Evolutionary conservation across 2,329 filamentous ascomycete species (phyloP), one percentile per base, ranked within the genome.

Genomic region (Aspergillus chevalieri): DNA sequence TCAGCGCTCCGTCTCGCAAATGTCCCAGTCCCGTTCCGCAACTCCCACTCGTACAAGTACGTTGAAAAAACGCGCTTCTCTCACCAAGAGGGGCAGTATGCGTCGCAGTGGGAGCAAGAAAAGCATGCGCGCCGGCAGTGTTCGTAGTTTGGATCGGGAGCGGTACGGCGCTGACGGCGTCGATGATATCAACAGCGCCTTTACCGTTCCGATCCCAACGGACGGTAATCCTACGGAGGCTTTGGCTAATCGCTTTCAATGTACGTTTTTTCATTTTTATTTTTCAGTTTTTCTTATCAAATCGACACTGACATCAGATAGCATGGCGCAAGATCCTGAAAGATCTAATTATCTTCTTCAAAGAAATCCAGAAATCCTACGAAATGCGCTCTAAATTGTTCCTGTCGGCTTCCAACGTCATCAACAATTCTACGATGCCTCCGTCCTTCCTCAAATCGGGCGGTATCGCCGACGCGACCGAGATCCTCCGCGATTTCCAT

Each of bases 261-360:
- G 90, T 90, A 78, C 52, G 81, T 49, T n/a, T 28, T 15, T 34
- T 28, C 3, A 30, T 3, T 36, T 30, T 24, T 15, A 12, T n/a
- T 30, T 48, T 30, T 46, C 49, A 17, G n/a, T 49, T 48, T 7
- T 39, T 6, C 21, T 47, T 41, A 14, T 38, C 48, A 47, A 9
- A 48, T 50, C 2, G n/a, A 33, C 44, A 44, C 54, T 61, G 50
- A 62, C 42, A 3, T 22, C 34, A 14, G 9, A 30, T 55, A 94
- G 90, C 87, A 46, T 98, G 93, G 93, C 83, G 93, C 61, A 95
- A 95, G 74, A 80, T 96, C 12, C 80, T 98, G 47, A 97, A 97
- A 68, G 91, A 96, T 58, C 78, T 97, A 42, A 95, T 97, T 57
- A 76, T 87, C 49, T 97, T 95, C 68, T 97, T 96, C 67, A 85